Conservation (phyloP, 75 land plant genomes). For the Pinus albicaulis region DNA sequence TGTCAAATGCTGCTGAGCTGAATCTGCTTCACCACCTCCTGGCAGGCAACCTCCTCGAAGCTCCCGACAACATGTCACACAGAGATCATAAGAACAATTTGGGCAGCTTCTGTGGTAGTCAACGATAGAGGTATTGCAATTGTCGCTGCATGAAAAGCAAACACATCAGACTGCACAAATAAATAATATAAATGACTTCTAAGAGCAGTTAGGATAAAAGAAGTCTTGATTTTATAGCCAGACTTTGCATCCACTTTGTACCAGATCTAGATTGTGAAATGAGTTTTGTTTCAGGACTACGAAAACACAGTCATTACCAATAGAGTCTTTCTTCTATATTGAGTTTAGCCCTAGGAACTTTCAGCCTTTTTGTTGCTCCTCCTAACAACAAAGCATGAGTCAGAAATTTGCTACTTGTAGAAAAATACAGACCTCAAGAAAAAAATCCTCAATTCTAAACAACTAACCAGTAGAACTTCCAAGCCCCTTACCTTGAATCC, state of each 20-base stretch:
- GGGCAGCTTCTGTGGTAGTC: conserved; percentile 89
- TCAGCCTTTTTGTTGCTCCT: conserved; percentile 14
- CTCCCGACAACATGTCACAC: conserved; percentile 83
- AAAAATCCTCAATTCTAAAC: not conserved
- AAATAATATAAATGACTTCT: not conserved
- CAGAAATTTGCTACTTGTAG: not conserved
- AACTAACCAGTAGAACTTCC: not conserved
- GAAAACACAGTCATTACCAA: conserved; percentile 30
- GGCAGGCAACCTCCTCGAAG: conserved; percentile 57
- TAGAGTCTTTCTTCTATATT: conserved; percentile 42
- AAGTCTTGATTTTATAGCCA: not conserved
- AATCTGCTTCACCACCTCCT: conserved; percentile 32
- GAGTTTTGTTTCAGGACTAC: not conserved
- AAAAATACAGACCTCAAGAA: not conserved
- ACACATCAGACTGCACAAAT: not conserved
- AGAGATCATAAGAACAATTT: conserved; percentile 74
- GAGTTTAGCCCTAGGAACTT: conserved; percentile 14
- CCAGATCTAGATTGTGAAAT: not conserved
- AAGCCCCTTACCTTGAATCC: conserved; percentile 32
- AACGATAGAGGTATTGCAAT: conserved; percentile 79
- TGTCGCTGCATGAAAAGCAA: conserved; percentile 57
- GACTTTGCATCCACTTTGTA: not conserved
- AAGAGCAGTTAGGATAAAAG: not conserved
- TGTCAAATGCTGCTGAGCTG: conserved; percentile 15
- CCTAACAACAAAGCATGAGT: conserved; percentile 14